Percentiles rank a stretch among this genome's conserved stretches.
phyloP scores from a whole-genome alignment of 164 flowering plant genomes.

The Nymphaea colorata region DNA sequence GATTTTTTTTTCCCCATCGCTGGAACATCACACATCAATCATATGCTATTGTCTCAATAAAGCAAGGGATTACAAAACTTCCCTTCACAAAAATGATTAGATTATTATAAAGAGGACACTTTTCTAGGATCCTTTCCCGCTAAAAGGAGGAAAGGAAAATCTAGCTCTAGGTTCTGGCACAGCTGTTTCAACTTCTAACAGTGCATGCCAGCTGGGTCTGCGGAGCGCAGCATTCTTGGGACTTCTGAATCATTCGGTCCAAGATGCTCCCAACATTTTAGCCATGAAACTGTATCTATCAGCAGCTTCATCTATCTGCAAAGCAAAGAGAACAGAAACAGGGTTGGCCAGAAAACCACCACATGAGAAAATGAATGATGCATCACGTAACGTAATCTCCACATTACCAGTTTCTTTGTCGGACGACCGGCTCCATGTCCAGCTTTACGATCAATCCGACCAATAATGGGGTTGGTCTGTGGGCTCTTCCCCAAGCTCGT shows the following conservation, averaged over 20 bases:
- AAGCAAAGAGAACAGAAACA: not conserved
- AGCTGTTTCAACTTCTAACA: too few relatives aligned
- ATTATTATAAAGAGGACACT: too few relatives aligned
- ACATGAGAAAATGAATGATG: not conserved
- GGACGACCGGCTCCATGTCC: constrained; percentile 99
- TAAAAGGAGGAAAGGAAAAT: too few relatives aligned
- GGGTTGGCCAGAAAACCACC: not conserved
- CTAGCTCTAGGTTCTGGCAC: too few relatives aligned
- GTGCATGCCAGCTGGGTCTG: too few relatives aligned
- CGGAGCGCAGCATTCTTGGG: not conserved
- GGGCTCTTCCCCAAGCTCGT: constrained; percentile 81
- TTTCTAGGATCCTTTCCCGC: too few relatives aligned
- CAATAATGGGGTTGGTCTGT: constrained; percentile 85
- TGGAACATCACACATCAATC: too few relatives aligned
- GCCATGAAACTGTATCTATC: constrained; percentile 73
- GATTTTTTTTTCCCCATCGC: too few relatives aligned
- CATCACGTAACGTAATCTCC: not conserved
- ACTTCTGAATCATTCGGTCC: constrained; percentile 29
- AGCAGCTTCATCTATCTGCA: constrained; percentile 75
- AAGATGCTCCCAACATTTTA: constrained; percentile 40
- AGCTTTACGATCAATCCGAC: constrained; percentile 81
- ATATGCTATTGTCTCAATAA: too few relatives aligned
- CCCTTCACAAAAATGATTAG: not conserved
- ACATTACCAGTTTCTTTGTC: constrained; percentile 66
- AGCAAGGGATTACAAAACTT: not conserved